These are phyloP conservation scores for Aechmea fasciata DNA, from an alignment of 176 grass and related monocot genomes.

Conservation along the genomic window DNA sequence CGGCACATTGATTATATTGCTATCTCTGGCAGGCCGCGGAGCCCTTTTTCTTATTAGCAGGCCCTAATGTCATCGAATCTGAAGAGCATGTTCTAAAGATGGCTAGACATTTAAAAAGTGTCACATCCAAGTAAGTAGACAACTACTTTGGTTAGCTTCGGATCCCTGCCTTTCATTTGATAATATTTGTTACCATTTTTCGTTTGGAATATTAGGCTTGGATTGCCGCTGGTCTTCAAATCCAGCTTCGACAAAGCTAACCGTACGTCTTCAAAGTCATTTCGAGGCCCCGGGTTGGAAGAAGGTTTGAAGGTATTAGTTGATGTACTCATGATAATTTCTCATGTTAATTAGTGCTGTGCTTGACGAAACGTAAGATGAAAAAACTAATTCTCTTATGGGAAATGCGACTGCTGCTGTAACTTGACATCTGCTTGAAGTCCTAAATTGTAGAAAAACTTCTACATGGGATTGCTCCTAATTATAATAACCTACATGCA, in stretches of 20 bases:
- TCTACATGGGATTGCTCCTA: background rate
- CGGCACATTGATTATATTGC: background rate
- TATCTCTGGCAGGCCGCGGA: slow-evolving; percentile 52
- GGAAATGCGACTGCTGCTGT: no score
- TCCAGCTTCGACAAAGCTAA: slow-evolving; percentile 98
- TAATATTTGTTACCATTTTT: background rate
- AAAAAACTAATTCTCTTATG: background rate
- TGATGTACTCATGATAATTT: background rate
- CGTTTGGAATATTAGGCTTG: slow-evolving; percentile 40
- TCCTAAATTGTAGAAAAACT: background rate
- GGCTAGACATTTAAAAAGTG: slow-evolving; percentile 70
- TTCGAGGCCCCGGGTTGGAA: slow-evolving; percentile 83
- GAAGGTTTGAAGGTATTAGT: slow-evolving; percentile 64
- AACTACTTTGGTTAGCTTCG: background rate
- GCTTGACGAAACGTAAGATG: background rate
- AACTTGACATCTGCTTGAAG: no score
- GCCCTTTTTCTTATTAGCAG: slow-evolving; percentile 82
- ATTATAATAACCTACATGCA: no score
- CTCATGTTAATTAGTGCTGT: background rate
- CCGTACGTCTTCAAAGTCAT: slow-evolving; percentile 85
- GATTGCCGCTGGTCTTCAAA: slow-evolving; percentile 84
- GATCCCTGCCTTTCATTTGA: no score
- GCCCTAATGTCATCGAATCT: slow-evolving; percentile 90
- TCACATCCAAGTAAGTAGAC: slow-evolving; percentile 57
- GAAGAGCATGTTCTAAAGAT: slow-evolving; percentile 86